Percentiles rank a stretch among this genome's conserved stretches.
phyloP scores from a whole-genome alignment of 2,329 filamentous ascomycete genomes.

The Pseudogymnoascus sp. region DNA sequence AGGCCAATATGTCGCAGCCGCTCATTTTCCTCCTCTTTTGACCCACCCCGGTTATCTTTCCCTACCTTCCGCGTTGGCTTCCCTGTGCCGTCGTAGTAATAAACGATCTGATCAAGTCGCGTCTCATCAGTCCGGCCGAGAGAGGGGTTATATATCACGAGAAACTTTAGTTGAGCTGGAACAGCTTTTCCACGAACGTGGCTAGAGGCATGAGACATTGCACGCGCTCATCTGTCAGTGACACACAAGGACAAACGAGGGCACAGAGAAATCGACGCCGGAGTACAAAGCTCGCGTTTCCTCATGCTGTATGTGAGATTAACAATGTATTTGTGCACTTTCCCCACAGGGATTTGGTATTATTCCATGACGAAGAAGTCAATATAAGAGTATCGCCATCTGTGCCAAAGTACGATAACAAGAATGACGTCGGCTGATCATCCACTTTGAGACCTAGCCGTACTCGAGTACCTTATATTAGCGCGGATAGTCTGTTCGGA shows the following conservation, averaged over 20 bases:
- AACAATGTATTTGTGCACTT: background rate
- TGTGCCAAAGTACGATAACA: background rate
- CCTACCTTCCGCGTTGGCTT: constrained; percentile 17
- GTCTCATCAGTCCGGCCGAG: constrained; percentile 54
- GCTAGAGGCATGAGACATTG: constrained; percentile 21
- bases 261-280: background rate
- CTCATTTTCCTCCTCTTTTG: constrained; percentile 68
- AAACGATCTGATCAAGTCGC: constrained; percentile 77
- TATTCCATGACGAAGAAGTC: background rate
- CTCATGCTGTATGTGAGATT: background rate
- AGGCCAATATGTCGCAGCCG: constrained; percentile 86
- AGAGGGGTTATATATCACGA: constrained; percentile 91
- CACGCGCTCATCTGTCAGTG: constrained; percentile 14
- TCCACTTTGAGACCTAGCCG: background rate
- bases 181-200: constrained; percentile 20
- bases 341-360: background rate
- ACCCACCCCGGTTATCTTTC: constrained; percentile 21
- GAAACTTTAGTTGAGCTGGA: constrained; percentile 80
- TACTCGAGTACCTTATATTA: constrained; percentile 1
- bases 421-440: constrained; percentile 3
- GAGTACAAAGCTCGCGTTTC: background rate
- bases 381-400: background rate
- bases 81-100: constrained; percentile 50
- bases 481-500: background rate
- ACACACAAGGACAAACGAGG: background rate